Evolutionary conservation across 805 yeast species (phyloP), one percentile per base, ranked within the genome.

Genomic region (Cyberlindnera americana): DNA sequence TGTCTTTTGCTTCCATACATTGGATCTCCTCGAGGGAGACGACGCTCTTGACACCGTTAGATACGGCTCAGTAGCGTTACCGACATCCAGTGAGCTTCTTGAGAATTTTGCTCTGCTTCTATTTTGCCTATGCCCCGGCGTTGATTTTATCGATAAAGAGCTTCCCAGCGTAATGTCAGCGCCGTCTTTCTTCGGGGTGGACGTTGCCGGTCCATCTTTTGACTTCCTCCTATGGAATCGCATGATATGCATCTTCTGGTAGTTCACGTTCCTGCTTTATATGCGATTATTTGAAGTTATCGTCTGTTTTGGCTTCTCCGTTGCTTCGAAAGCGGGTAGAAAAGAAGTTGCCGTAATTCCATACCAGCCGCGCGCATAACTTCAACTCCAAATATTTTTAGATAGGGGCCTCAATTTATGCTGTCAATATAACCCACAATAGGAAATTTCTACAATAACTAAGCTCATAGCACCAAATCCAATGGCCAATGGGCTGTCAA

Each of bases 1-100:
- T 2, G 45, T 41, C 30, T 33, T 36, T 13, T 29, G 31, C 21
- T 22, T 31, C 34, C 29, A 16, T 17, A 19, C 17, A 6, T 15
- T 10, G 18, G 13, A 11, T 27, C 11, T 33, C 15, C 22, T 16
- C 8, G 35, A 33, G 5, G 38, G 38, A 3, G 38, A 35, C 5
- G 38, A 26, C 4, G 14, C 10, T 18, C 32, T 14, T 19, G 38
- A 35, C 4, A 6, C 13, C 7, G 37, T n/a, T 12, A 14, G 19
- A 5, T 26, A 5, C 6, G 38, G 38, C 13, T 35, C 38, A 13
- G 32, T 35, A 23, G 4, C 11, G 21, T 35, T 35, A 5, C 38
- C 38, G 14, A 28, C 21, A 16, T 27, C 32, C 24, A 19, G 17
- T 3, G 29, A 23, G 37, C 10, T 17, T 18, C 14, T 13, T 25